Evolutionary conservation across 140 eudicot species (phyloP).

Genomic region (Erigeron philadelphicus): DNA sequence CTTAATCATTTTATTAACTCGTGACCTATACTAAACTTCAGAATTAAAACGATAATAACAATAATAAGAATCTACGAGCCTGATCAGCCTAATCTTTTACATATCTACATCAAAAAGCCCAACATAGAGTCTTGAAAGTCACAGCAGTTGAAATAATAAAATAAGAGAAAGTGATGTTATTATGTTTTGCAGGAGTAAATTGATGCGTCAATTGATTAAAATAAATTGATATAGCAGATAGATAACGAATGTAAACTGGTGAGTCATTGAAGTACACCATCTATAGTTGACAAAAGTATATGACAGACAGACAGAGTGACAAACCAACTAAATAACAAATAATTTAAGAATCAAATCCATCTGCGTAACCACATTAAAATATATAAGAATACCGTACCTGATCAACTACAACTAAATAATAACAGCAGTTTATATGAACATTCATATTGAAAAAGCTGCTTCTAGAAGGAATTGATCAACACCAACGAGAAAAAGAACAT

Average conservation of each 20-base stretch:
- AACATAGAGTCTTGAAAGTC: background rate
- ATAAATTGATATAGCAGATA: background rate
- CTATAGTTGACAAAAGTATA: constrained; percentile 7
- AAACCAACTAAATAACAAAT: constrained; percentile 1
- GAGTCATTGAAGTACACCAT: constrained; percentile 11
- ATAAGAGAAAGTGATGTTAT: background rate
- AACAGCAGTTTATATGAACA: background rate
- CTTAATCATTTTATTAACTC: too few relatives aligned
- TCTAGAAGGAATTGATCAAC: too few relatives aligned
- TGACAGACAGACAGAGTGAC: too few relatives aligned
- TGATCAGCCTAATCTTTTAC: constrained; percentile 6
- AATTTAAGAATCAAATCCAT: background rate
- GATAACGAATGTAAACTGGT: constrained; percentile 8
- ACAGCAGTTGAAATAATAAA: constrained; percentile 10
- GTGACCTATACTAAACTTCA: too few relatives aligned
- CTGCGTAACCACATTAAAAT: background rate
- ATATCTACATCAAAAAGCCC: constrained; percentile 21
- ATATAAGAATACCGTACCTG: background rate
- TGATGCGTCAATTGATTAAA: constrained; percentile 8
- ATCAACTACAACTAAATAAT: background rate
- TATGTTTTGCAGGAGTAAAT: constrained; percentile 7
- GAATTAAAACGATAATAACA: background rate
- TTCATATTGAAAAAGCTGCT: too few relatives aligned
- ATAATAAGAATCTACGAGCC: background rate
- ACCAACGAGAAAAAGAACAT: too few relatives aligned